Percentiles rank a stretch among this genome's conserved stretches.
phyloP scores from a whole-genome alignment of 176 grass and related monocot genomes.

The Secale cereale region DNA sequence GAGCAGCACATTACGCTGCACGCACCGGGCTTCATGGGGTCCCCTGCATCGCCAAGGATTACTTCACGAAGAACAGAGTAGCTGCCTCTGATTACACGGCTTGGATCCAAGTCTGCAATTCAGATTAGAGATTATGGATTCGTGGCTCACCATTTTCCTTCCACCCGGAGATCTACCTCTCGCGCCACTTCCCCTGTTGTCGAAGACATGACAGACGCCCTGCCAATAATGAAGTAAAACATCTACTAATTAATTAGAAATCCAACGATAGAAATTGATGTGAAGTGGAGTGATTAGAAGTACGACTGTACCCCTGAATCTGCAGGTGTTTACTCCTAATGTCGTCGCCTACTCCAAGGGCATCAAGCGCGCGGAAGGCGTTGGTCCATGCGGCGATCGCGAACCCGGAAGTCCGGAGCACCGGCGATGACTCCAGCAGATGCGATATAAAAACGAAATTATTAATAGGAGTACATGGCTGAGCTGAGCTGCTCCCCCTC shows the following conservation, averaged over 20 bases:
- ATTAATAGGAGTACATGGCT: too few relatives aligned
- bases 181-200: background rate
- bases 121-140: background rate
- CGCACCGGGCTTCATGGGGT: background rate
- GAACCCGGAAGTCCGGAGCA: constrained; percentile 38
- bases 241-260: background rate
- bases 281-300: background rate
- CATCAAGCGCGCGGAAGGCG: constrained; percentile 51
- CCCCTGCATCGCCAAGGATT: background rate
- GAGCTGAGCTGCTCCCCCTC: too few relatives aligned
- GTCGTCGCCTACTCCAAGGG: constrained; percentile 42
- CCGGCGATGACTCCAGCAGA: background rate
- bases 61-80: background rate
- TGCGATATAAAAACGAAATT: too few relatives aligned
- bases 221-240: background rate
- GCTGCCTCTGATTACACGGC: background rate
- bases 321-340: constrained; percentile 36
- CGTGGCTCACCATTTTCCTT: background rate
- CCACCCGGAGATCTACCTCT: background rate
- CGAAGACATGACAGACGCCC: background rate
- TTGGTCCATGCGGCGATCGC: constrained; percentile 38
- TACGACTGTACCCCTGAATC: background rate
- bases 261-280: background rate
- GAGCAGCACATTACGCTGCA: background rate
- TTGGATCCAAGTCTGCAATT: background rate